These are phyloP conservation scores for Trichoderma polysporum DNA, from an alignment of 2,329 filamentous ascomycete genomes.

Conservation along the genomic window DNA sequence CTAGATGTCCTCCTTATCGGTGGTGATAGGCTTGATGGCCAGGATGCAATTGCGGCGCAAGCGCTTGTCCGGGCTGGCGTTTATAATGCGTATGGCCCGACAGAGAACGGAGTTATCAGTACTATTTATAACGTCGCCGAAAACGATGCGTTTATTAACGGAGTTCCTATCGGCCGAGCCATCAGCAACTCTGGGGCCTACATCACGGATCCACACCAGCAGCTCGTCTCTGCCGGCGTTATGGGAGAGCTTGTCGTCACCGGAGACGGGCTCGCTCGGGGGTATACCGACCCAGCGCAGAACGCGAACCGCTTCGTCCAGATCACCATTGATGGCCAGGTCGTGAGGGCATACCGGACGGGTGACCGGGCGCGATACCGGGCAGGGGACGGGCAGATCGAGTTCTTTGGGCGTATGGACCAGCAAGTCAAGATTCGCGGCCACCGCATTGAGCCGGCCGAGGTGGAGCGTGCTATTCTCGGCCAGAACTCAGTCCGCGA, in stretches of 20 bases:
- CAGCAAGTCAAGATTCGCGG: slow-evolving; percentile 34
- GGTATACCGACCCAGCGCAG: slow-evolving; percentile 21
- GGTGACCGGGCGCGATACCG: slow-evolving; percentile 21
- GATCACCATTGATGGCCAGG: slow-evolving; percentile 8
- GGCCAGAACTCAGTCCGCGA: slow-evolving; percentile 22
- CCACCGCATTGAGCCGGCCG: slow-evolving; percentile 32
- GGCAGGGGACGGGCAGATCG: slow-evolving; percentile 9
- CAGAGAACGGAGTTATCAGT: slow-evolving; percentile 26
- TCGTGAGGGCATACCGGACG: slow-evolving; percentile 16
- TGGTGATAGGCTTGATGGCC: not conserved
- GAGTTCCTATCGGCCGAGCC: slow-evolving; percentile 23
- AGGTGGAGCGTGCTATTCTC: slow-evolving; percentile 30
- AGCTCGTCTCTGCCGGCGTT: slow-evolving; percentile 23
- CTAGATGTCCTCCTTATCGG: not conserved
- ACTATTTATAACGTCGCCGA: slow-evolving; percentile 21
- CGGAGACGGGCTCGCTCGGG: slow-evolving; percentile 24
- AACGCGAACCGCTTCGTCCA: slow-evolving; percentile 20
- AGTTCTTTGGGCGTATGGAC: slow-evolving; percentile 18
- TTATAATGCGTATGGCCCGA: slow-evolving; percentile 25
- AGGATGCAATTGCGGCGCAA: not conserved
- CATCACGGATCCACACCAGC: slow-evolving; percentile 20
- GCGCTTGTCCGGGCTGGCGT: not conserved
- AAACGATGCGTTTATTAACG: slow-evolving; percentile 17
- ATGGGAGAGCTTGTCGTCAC: slow-evolving; percentile 26
- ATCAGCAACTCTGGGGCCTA: slow-evolving; percentile 24